Conservation (phyloP, 108 stramenopile genomes). For the Skeletonema grethae region DNA sequence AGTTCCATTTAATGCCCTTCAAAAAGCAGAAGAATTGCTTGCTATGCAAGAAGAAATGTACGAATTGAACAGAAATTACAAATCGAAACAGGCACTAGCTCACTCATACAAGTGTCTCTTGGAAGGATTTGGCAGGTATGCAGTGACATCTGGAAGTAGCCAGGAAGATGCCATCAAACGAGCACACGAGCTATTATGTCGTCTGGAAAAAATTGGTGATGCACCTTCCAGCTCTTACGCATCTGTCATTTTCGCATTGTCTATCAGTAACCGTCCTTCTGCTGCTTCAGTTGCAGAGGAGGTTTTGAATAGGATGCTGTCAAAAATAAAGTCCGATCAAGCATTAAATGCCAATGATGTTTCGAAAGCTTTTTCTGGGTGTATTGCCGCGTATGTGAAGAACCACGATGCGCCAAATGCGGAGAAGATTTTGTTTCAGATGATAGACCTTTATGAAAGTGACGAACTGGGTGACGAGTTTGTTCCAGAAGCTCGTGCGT, state of each 20-base stretch:
- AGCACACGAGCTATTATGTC: constrained; percentile 28
- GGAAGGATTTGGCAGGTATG: constrained; percentile 48
- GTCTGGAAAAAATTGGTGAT: constrained; percentile 17
- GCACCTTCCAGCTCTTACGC: constrained; percentile 41
- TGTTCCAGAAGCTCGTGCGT: constrained; percentile 43
- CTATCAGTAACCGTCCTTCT: constrained; percentile 23
- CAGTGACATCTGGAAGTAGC: constrained; percentile 14
- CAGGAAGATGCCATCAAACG: constrained; percentile 31
- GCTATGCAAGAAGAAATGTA: constrained; percentile 20
- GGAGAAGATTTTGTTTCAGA: constrained; percentile 37
- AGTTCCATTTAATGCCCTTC: constrained; percentile 9
- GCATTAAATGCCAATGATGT: constrained; percentile 29
- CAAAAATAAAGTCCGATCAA: neutral
- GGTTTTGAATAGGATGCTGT: constrained; percentile 40
- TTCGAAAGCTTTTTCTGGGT: constrained; percentile 39
- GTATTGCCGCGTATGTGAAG: constrained; percentile 48
- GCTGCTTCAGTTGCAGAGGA: constrained; percentile 32
- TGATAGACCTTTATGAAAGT: constrained; percentile 43
- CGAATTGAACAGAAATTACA: neutral
- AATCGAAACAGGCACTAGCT: constrained; percentile 17
- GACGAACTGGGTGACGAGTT: constrained; percentile 27
- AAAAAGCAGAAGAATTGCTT: constrained; percentile 38
- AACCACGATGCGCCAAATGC: constrained; percentile 45
- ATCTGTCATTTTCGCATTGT: constrained; percentile 43
- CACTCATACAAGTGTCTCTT: constrained; percentile 22